A percentile compares a stretch with the other conserved stretches of the same genome.
phyloP scores from a whole-genome alignment of 73 alveolate genomes.

The Tetrahymena borealis region DNA sequence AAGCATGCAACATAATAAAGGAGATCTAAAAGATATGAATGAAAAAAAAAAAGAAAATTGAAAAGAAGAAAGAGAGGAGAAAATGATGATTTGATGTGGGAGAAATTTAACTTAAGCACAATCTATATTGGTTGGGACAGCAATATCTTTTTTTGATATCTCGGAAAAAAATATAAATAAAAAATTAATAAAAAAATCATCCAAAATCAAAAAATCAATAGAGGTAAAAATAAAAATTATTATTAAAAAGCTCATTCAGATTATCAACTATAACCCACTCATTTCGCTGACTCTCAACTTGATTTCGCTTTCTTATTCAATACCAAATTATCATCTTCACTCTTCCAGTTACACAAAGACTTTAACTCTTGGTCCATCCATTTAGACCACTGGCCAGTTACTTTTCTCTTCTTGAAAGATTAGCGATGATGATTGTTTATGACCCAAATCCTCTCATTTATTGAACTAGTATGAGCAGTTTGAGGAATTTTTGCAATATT shows the following conservation, averaged over 20 bases:
- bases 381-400: too few relatives aligned
- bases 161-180: background rate
- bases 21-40: background rate
- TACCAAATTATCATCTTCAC: background rate
- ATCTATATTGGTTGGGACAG: background rate
- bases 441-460: too few relatives aligned
- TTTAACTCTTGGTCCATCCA: too few relatives aligned
- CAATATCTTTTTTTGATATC: background rate
- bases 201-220: background rate
- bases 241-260: background rate
- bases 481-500: too few relatives aligned
- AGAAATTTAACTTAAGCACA: background rate
- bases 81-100: slow-evolving; percentile 2
- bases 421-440: too few relatives aligned
- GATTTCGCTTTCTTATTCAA: background rate
- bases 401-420: too few relatives aligned
- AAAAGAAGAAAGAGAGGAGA: background rate
- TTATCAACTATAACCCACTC: background rate
- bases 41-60: background rate
- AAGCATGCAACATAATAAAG: background rate
- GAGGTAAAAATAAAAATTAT: background rate
- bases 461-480: too few relatives aligned
- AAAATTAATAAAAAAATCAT: background rate
- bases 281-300: slow-evolving; percentile 1
- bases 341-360: too few relatives aligned